These are phyloP conservation scores for Aspergillus ochraceoroseus DNA, from an alignment of 2,329 filamentous ascomycete species.

Conservation along the genomic window DNA sequence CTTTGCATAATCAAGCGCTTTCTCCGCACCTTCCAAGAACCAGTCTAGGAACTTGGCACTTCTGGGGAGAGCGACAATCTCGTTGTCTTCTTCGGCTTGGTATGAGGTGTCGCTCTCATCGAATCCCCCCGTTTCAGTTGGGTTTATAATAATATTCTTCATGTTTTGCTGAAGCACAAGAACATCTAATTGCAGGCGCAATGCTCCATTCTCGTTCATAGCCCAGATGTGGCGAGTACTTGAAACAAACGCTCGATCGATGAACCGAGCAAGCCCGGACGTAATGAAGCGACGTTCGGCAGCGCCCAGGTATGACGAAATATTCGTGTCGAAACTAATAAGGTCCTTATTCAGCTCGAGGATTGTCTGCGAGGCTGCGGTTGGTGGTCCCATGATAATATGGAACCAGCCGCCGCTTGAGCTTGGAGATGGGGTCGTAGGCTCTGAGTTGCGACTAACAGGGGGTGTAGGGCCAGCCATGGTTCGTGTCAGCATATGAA, in stretches of 20 bases:
- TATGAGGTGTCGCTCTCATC: constrained; percentile 4
- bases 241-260: constrained; percentile 72
- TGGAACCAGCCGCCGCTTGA: constrained; percentile 63
- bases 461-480: constrained; percentile 53
- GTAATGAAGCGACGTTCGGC: constrained; percentile 71
- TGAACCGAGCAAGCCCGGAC: constrained; percentile 67
- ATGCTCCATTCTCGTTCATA: constrained; percentile 78
- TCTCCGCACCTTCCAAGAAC: constrained; percentile 46
- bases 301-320: constrained; percentile 65
- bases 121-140: constrained; percentile 16
- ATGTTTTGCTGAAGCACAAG: constrained; percentile 94
- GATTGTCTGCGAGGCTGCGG: constrained; percentile 58
- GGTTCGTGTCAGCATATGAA: constrained; percentile 68
- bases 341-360: constrained; percentile 79
- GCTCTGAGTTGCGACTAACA: constrained; percentile 31
- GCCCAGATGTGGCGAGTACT: constrained; percentile 66
- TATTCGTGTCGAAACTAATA: constrained; percentile 79
- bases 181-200: constrained; percentile 89
- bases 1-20: constrained; percentile 43
- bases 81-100: constrained; percentile 21
- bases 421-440: constrained; percentile 55
- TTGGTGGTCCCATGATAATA: constrained; percentile 41
- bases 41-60: constrained; percentile 47
- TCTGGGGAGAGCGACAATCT: constrained; percentile 41
- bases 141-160: constrained; percentile 69